Evolutionary conservation across 169 alveolate species (phyloP), one percentile per base, ranked within the genome.

Genomic region (Eimeria maxima): DNA sequence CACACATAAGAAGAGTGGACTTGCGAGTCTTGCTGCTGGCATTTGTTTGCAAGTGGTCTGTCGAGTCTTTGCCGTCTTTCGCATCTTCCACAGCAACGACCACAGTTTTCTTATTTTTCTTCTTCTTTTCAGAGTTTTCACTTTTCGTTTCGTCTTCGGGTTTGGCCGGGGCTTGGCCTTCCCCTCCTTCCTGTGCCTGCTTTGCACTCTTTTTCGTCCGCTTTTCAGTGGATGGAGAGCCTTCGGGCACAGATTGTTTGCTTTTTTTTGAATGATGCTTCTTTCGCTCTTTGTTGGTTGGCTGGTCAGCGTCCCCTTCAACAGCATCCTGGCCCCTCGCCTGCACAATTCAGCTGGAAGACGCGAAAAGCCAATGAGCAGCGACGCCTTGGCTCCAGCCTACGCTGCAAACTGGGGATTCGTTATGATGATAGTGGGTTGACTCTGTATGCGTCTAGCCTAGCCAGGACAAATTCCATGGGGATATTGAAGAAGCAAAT

Each of bases 1-100:
- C 93, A 38, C 93, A 87, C 45, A 87, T 69, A 13, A 87, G 80
- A 22, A 87, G 93, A 29, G 93, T 87, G 24, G 93, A 63, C 65
- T 87, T 87, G 57, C 93, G 93, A 18, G 93, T 24, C 80, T 38
- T 38, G 81, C n/a, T 38, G 67, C 47, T 33, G 44, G 44, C 81
- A 5, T 29, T 29, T 50, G 93, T 7, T 42, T 63, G 74, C 27
- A 16, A 44, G 3, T 10, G 42, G 44, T 44, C 60, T 44, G 42
- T 47, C 44, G 78, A 29, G 47, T 63, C 65, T 63, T 87, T 24
- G 27, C 8, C 8, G 81, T 5, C 29, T 38, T 60, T 81, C 10
- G 57, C 81, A 20, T 55, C 55, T 42, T 87, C 93, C 5, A 13
- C 67, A 22, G 71, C 44, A 38, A 20, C 81, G 22, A 47, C 63